Conservation (phyloP, 2,329 filamentous ascomycete species). For the Botryotinia convoluta region DNA sequence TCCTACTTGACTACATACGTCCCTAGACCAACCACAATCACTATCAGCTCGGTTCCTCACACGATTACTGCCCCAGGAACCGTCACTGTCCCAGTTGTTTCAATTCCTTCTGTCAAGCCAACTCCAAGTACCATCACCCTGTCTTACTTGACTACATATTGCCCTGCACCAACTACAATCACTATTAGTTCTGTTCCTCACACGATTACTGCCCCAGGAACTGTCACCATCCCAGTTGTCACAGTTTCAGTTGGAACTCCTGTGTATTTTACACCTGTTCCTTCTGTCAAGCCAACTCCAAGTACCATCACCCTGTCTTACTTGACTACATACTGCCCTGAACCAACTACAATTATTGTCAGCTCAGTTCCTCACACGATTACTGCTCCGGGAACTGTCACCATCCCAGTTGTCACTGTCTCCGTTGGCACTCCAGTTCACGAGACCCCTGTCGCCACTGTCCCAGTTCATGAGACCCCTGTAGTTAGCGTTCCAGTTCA, state of each 20-base stretch:
- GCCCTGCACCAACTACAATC: conserved; percentile 23
- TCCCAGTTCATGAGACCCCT: neutral
- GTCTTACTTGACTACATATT: conserved; percentile 18
- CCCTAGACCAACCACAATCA: conserved; percentile 23
- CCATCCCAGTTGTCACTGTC: conserved; percentile 25
- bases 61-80: conserved; percentile 23
- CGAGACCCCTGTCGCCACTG: neutral
- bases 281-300: conserved; percentile 5
- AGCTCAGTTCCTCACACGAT: conserved; percentile 28
- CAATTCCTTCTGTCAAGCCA: neutral
- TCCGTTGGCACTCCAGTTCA: neutral
- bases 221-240: conserved; percentile 21
- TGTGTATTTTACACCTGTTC: neutral
- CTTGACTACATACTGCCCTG: conserved; percentile 18
- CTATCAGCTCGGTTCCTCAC: conserved; percentile 29
- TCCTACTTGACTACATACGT: conserved; percentile 18
- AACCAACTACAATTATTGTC: conserved; percentile 23
- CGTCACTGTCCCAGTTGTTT: conserved; percentile 21
- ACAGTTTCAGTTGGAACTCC: conserved; percentile 18
- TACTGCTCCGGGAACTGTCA: conserved; percentile 24
- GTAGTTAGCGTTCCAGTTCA: neutral
- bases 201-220: conserved; percentile 22
- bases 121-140: conserved; percentile 9
- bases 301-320: conserved; percentile 16
- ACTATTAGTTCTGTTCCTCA: conserved; percentile 29